Evolutionary conservation across 2,329 filamentous ascomycete species (phyloP).

Genomic region (Penicillium nordicum): DNA sequence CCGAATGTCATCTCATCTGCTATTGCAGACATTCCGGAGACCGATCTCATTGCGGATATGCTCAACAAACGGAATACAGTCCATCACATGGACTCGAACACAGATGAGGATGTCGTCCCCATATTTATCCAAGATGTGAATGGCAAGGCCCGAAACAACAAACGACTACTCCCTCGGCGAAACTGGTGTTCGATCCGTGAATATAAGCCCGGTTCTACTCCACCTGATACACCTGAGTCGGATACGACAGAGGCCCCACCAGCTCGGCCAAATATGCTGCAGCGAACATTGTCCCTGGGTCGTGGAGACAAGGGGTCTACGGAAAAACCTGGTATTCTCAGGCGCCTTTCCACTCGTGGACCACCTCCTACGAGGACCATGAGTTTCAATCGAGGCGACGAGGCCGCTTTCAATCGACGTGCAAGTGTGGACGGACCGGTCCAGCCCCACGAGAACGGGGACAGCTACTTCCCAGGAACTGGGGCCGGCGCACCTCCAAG

Average conservation of each 20-base stretch:
- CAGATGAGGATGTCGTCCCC: constrained; percentile 93
- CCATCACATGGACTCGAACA: constrained; percentile 64
- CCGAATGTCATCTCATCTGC: constrained; percentile 91
- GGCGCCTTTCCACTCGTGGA: constrained; percentile 47
- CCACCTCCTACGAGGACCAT: constrained; percentile 39
- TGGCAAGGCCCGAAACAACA: constrained; percentile 86
- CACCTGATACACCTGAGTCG: constrained; percentile 61
- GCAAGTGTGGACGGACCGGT: constrained; percentile 37
- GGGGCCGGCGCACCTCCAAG: constrained; percentile 22
- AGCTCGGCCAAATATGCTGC: constrained; percentile 41
- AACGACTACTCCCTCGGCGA: constrained; percentile 76
- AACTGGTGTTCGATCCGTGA: constrained; percentile 94
- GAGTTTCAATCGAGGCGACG: constrained; percentile 33
- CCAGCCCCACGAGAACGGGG: constrained; percentile 28
- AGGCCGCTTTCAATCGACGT: constrained; percentile 22
- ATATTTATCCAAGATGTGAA: constrained; percentile 88
- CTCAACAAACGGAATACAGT: constrained; percentile 88
- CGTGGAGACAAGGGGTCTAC: constrained; percentile 49
- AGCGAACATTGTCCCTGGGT: constrained; percentile 61
- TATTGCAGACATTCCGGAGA: constrained; percentile 87
- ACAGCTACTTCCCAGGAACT: constrained; percentile 34
- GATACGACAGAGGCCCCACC: constrained; percentile 35
- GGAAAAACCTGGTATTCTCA: constrained; percentile 38
- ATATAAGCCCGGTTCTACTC: constrained; percentile 75
- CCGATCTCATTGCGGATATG: constrained; percentile 82